Evolutionary conservation across 2,329 filamentous ascomycete genomes (phyloP).

Genomic region (Microdochium bolleyi): DNA sequence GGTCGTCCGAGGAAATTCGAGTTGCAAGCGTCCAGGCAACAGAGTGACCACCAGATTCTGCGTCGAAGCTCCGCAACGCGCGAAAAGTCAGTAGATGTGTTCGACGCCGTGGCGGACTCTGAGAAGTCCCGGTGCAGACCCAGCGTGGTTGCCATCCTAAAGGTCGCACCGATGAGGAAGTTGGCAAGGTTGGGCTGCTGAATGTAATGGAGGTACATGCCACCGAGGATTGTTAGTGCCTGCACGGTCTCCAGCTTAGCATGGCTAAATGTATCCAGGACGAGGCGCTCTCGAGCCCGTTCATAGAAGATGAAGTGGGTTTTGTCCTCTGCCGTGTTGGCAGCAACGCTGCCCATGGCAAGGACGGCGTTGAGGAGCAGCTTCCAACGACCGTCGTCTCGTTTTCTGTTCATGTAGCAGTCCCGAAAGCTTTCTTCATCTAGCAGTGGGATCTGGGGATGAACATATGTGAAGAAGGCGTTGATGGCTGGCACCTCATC

Average conservation of each 20-base stretch:
- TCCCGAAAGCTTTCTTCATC: constrained; percentile 64
- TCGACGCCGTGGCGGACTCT: constrained; percentile 18
- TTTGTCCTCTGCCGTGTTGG: constrained; percentile 55
- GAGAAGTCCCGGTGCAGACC: constrained; percentile 55
- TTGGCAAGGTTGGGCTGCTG: constrained; percentile 73
- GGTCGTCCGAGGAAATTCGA: not conserved
- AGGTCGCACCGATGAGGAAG: constrained; percentile 60
- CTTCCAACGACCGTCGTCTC: constrained; percentile 62
- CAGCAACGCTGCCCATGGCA: constrained; percentile 66
- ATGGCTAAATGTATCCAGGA: constrained; percentile 59
- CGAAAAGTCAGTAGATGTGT: not conserved
- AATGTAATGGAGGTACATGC: constrained; percentile 71
- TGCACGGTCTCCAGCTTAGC: constrained; percentile 68
- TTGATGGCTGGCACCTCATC: constrained; percentile 35
- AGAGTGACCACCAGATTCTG: not conserved
- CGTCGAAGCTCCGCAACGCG: not conserved
- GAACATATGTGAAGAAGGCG: constrained; percentile 66
- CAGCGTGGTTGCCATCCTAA: constrained; percentile 67
- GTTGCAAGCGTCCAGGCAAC: not conserved
- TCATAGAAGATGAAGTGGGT: constrained; percentile 64
- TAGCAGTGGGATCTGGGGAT: constrained; percentile 65
- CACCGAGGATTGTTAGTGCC: constrained; percentile 62
- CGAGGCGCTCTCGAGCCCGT: constrained; percentile 57
- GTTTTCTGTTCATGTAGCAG: constrained; percentile 52
- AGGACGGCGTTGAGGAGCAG: constrained; percentile 70